phyloP scores from a whole-genome alignment of 73 alveolate species.

The Paramecium sonneborni region DNA sequence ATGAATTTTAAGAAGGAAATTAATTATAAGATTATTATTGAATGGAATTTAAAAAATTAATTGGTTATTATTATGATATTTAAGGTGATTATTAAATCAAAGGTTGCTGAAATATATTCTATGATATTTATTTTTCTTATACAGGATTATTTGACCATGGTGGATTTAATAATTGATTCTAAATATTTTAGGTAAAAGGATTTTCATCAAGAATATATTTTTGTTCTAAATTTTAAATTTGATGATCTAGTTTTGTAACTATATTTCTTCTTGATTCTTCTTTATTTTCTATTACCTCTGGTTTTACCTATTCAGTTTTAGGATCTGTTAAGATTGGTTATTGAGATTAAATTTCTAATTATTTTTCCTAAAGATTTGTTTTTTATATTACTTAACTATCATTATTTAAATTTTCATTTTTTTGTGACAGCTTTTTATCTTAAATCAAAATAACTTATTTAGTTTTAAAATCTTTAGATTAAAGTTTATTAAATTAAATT shows the following conservation, averaged over 20 bases:
- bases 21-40: not conserved
- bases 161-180: not conserved
- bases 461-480: too few relatives aligned
- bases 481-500: too few relatives aligned
- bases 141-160: not conserved
- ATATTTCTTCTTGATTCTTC: not conserved
- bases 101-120: not conserved
- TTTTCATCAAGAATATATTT: not conserved
- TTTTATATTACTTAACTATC: not conserved
- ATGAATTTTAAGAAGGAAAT: not conserved
- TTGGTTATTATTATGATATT: not conserved
- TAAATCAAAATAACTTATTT: too few relatives aligned
- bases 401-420: not conserved
- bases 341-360: not conserved
- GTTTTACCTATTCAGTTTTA: not conserved
- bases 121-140: not conserved
- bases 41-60: not conserved
- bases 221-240: not conserved
- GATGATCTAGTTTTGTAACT: not conserved
- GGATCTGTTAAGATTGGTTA: not conserved
- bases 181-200: not conserved
- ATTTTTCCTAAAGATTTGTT: not conserved
- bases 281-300: not conserved
- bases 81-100: not conserved
- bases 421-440: not conserved